phyloP scores from a whole-genome alignment of 2,329 filamentous ascomycete species.

The Sporothrix mexicana region DNA sequence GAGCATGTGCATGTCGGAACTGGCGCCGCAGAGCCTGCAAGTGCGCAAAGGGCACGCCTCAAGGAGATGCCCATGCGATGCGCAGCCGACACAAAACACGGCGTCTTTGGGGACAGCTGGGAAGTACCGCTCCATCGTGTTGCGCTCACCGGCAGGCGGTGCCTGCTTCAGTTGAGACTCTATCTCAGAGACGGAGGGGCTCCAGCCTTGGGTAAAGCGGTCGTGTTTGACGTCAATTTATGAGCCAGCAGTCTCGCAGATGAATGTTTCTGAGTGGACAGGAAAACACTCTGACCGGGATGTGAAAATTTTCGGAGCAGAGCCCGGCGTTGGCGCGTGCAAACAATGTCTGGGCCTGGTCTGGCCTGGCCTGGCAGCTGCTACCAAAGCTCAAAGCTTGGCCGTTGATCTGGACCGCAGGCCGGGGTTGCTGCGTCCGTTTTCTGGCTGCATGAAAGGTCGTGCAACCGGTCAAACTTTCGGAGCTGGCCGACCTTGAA shows the following conservation, averaged over 20 bases:
- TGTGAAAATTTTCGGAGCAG: neutral
- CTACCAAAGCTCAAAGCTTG: conserved; percentile 19
- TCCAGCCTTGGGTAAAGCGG: no score
- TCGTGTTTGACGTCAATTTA: no score
- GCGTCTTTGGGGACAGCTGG: conserved; percentile 53
- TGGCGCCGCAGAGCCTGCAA: conserved; percentile 57
- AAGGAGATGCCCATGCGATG: conserved; percentile 54
- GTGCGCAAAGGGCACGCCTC: conserved; percentile 52
- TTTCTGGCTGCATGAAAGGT: neutral
- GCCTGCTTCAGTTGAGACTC: neutral
- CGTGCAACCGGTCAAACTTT: conserved; percentile 16
- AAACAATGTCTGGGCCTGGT: neutral
- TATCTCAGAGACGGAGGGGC: neutral
- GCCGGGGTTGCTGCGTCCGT: neutral
- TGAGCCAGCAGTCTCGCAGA: neutral
- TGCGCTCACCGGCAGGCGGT: neutral
- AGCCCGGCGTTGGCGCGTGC: neutral
- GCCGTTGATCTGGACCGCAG: neutral
- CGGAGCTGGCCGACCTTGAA: conserved; percentile 9
- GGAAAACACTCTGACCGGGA: neutral
- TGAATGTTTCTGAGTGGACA: neutral
- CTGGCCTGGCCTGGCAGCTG: neutral
- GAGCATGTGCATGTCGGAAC: conserved; percentile 52
- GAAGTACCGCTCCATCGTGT: conserved; percentile 57
- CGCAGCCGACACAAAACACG: conserved; percentile 59